phyloP scores from a whole-genome alignment of 768 basidiomycete genomes.

The Cystofilobasidium ferigula region DNA sequence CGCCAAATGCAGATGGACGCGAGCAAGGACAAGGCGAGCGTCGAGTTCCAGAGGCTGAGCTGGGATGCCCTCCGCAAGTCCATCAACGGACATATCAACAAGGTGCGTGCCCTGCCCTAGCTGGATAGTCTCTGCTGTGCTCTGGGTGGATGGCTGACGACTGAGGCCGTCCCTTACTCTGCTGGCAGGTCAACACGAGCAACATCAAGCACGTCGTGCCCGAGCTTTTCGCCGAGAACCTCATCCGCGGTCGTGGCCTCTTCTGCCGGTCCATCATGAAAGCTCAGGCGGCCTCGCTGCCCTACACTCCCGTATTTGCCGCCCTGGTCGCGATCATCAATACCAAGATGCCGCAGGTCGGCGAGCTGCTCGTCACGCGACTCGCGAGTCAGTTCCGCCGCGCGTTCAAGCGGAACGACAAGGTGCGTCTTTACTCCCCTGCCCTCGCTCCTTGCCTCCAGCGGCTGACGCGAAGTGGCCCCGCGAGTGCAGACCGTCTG shows the following conservation, averaged over 20 bases:
- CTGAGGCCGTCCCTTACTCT: neutral
- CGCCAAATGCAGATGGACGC: conserved; percentile 81
- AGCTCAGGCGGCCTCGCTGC: conserved; percentile 90
- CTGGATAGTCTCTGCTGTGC: neutral
- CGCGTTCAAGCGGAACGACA: conserved; percentile 93
- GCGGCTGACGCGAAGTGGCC: no score
- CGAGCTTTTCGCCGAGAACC: conserved; percentile 84
- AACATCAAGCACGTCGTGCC: conserved; percentile 93
- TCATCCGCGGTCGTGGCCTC: conserved; percentile 82
- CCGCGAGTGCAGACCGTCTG: conserved; percentile 73
- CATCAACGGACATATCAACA: conserved; percentile 98
- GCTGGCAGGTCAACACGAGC: conserved; percentile 64
- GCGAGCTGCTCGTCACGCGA: conserved; percentile 76
- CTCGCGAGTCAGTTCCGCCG: conserved; percentile 90
- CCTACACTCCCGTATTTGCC: conserved; percentile 95
- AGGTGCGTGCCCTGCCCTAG: conserved; percentile 41
- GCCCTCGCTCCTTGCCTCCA: neutral
- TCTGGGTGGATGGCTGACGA: neutral
- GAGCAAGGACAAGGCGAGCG: conserved; percentile 62
- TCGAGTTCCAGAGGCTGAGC: conserved; percentile 85
- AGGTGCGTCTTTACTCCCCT: conserved; percentile 48
- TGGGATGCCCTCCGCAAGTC: conserved; percentile 98
- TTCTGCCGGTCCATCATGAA: conserved; percentile 95
- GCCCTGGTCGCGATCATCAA: conserved; percentile 90
- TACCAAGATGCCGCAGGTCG: conserved; percentile 91